Evolutionary conservation across 495 filamentous ascomycete genomes (phyloP), one percentile per base, ranked within the genome.

Genomic region (Hypoxylon intermedium): DNA sequence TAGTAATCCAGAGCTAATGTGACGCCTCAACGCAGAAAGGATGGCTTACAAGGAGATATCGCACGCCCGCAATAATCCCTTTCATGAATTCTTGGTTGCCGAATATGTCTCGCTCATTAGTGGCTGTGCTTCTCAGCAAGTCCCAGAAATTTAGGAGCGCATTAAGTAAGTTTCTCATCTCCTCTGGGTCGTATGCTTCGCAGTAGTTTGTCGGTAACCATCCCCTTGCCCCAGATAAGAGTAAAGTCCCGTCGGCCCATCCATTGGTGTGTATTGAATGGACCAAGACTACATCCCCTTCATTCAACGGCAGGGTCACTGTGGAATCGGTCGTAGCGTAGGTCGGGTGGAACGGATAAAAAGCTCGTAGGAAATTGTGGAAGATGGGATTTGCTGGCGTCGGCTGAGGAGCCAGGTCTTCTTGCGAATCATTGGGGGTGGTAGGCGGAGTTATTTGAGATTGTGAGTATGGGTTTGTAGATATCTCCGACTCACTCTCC

Each of bases 201-300:
- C 95, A 99, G 72, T 98, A 98, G 72, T 99, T 99, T 2, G 95
- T 98, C 23, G 95, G 95, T 53, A 99, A 78, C 95, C 95, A 99
- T 53, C 95, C 95, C 65, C 95, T 84, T 52, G 88, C 88, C 13
- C 93, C 94, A 9, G 91, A 89, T 48, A 89, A 83, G 48, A 99
- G 75, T 38, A 97, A 79, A n/a, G 95, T 99, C 34, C 95, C 95
- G 74, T 99, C 95, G 34, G 94, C 95, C 95, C 95, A 99, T 66
- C 95, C 95, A 78, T 97, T 99, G 44, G 91, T 92, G 76, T 99
- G 95, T 63, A 99, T 89, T 11, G 94, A 97, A 74, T 99, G 95
- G 28, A 99, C 87, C 52, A 99, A 74, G 46, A 99, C 90, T 18
- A 99, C 84, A 64, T 98, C 95, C 47, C 94, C 95, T 63, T 89